Evolutionary conservation across 1,284 basidiomycete species (phyloP).

Genomic region (Schizophyllum amplum): DNA sequence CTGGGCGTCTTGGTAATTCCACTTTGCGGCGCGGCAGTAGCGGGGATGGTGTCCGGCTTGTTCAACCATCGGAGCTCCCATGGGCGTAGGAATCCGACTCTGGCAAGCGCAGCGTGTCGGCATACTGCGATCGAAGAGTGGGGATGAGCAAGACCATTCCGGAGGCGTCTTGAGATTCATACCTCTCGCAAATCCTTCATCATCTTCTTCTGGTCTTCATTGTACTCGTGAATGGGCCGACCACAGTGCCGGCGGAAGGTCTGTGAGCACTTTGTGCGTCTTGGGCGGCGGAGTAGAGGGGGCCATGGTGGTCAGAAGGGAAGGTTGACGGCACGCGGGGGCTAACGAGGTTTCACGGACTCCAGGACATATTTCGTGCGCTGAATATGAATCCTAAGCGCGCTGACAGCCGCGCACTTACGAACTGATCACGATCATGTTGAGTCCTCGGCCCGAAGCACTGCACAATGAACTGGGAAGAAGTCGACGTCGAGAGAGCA

Average conservation of each 20-base stretch:
- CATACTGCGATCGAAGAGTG: slow-evolving; percentile 40
- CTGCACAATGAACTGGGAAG: too few relatives aligned
- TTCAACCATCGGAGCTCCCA: slow-evolving; percentile 76
- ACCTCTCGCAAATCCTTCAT: slow-evolving; percentile 60
- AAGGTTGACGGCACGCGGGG: neutral
- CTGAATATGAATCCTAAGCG: too few relatives aligned
- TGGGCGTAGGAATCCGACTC: slow-evolving; percentile 58
- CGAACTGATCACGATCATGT: too few relatives aligned
- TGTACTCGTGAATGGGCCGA: slow-evolving; percentile 55
- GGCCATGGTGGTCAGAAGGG: neutral
- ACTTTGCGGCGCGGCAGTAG: slow-evolving; percentile 81
- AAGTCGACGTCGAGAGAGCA: too few relatives aligned
- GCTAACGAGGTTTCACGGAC: neutral
- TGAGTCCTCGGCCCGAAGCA: too few relatives aligned
- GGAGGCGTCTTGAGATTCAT: slow-evolving; percentile 6
- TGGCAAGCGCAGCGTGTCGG: slow-evolving; percentile 53
- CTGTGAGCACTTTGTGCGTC: neutral
- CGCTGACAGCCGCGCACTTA: too few relatives aligned
- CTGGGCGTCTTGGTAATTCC: slow-evolving; percentile 71
- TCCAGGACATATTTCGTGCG: neutral
- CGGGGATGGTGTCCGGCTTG: slow-evolving; percentile 66
- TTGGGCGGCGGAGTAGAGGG: neutral
- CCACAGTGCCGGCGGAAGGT: slow-evolving; percentile 26
- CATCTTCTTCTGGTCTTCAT: slow-evolving; percentile 51
- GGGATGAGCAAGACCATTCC: neutral